Evolutionary conservation across 208 protist species (phyloP).

Genomic region (Leishmania lainsoni): DNA sequence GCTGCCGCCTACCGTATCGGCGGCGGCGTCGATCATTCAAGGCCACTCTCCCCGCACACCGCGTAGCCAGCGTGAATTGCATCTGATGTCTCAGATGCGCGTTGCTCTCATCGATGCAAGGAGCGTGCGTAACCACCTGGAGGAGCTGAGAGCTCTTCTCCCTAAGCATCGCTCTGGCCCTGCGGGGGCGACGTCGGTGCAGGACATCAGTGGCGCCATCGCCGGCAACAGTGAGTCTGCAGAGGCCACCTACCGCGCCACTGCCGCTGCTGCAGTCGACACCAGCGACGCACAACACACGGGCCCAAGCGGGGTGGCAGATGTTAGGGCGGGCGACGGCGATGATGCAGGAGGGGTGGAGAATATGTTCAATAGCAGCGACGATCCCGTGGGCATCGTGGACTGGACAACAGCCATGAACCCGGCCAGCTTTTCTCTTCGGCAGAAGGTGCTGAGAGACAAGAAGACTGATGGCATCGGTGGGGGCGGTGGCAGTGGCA

Average conservation of each 20-base stretch:
- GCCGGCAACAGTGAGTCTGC: neutral
- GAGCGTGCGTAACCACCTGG: conserved; percentile 22
- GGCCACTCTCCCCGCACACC: conserved; percentile 17
- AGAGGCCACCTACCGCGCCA: neutral
- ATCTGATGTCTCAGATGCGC: conserved; percentile 18
- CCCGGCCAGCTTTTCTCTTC: neutral
- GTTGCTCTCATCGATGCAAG: conserved; percentile 26
- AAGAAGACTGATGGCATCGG: neutral
- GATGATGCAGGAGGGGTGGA: neutral
- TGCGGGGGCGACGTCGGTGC: neutral
- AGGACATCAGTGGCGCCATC: neutral
- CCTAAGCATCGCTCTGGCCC: neutral
- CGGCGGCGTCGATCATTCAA: neutral
- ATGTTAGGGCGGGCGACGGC: neutral
- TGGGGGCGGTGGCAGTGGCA: neutral
- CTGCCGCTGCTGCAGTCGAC: neutral
- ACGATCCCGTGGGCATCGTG: neutral
- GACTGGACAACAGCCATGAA: neutral
- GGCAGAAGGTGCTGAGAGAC: neutral
- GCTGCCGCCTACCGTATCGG: neutral
- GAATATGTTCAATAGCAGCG: neutral
- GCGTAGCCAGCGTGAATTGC: conserved; percentile 9
- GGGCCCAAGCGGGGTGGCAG: neutral
- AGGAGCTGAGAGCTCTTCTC: conserved; percentile 14
- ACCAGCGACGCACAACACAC: neutral